Evolutionary conservation across 176 grass and related monocot genomes (phyloP), one percentile per base, ranked within the genome.

Genomic region (Ensete ventricosum): DNA sequence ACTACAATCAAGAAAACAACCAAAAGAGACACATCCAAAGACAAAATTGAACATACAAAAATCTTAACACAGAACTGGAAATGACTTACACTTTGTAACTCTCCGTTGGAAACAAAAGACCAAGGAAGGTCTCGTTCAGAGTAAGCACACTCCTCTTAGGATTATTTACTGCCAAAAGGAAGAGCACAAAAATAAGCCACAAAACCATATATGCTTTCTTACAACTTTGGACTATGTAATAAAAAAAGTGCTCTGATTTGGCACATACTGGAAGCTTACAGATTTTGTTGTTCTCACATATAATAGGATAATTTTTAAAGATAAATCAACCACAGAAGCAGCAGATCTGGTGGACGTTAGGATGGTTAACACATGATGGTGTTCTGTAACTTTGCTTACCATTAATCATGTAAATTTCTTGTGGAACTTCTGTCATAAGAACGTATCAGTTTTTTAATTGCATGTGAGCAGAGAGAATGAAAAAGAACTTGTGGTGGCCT

Each of bases 61-160:
- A 0, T 16, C 10, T 14, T 17, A 55, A 73, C 11, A 17, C 8
- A 25, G 22, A 73, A 73, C 5, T 8, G 1, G 71, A 53, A 71
- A 19, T 50, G 0, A 79, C 91, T 91, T 84, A 99, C 95, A 91
- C 95, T 94, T 91, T 99, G 71, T 99, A 99, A 75, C 93, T 99
- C 78, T 99, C 95, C 29, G 95, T 89, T 1, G 88, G 91, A 82
- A 94, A 99, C 51, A 99, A 83, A 75, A 99, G 95, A 70, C 95
- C 91, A 82, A 99, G 81, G 83, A 91, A 99, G 51, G 90, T 87
- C 81, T 99, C 95, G 23, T 99, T 99, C 69, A 99, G 76, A 70
- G 86, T 89, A 51, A 91, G 83, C 2, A 84, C 86, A 9, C 84
- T 91, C 84, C 81, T 94, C 83, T 91, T 99, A 82, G 95, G 95